Evolutionary conservation across 176 grass and related monocot species (phyloP).

Genomic region (Musa schizocarpa): DNA sequence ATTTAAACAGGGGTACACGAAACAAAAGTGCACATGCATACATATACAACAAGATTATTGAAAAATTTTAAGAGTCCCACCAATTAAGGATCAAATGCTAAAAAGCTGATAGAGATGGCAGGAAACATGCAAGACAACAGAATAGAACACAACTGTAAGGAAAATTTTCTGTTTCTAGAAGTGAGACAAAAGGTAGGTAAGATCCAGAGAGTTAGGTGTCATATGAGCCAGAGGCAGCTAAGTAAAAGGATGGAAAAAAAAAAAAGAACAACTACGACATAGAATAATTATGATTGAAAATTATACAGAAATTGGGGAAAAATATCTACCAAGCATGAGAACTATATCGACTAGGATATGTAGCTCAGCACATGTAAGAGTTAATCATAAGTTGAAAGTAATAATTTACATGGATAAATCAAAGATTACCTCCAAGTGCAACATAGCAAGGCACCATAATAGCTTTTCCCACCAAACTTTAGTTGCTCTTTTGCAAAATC

Average conservation of each 20-base stretch:
- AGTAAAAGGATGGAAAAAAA: too few species aligned
- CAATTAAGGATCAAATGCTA: neutral
- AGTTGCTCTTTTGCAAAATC: constrained; percentile 16
- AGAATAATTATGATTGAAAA: too few species aligned
- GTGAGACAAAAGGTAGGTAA: too few species aligned
- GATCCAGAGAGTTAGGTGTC: too few species aligned
- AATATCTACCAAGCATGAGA: too few species aligned
- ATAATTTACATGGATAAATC: neutral
- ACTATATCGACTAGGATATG: too few species aligned
- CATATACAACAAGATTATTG: neutral
- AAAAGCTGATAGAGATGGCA: neutral
- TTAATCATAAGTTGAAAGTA: neutral
- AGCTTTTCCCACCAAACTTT: constrained; percentile 19
- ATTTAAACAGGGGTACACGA: too few species aligned
- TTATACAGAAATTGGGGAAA: too few species aligned
- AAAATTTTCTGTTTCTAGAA: neutral
- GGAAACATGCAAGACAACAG: neutral
- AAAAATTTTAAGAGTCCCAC: too few species aligned
- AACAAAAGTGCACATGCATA: neutral
- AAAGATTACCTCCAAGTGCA: constrained; percentile 13
- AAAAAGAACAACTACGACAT: too few species aligned
- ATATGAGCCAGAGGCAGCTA: too few species aligned
- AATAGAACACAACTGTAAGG: neutral
- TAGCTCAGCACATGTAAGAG: neutral
- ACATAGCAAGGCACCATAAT: constrained; percentile 24